Conservation (phyloP, 495 filamentous ascomycete genomes). For the Tuber microsphaerosporum region DNA sequence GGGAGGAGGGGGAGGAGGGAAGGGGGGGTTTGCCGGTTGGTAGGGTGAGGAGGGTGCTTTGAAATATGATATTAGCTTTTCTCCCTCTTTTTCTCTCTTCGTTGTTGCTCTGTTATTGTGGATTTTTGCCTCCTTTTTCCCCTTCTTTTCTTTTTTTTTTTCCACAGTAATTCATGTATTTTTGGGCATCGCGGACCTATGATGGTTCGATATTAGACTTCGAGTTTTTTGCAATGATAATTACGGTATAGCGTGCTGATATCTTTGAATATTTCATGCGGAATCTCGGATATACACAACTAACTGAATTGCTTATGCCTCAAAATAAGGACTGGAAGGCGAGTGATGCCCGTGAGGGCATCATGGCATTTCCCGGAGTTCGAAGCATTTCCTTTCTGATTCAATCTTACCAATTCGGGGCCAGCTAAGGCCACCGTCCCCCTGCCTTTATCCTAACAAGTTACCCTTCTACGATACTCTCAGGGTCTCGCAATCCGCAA, state of each 20-base stretch:
- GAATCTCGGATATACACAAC: not conserved
- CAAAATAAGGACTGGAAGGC: not conserved
- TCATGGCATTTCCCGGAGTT: not conserved
- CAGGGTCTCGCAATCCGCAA: not conserved
- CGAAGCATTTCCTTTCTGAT: not conserved
- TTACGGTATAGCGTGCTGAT: not conserved
- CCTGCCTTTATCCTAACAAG: not conserved
- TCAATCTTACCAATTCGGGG: not conserved
- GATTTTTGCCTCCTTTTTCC: not conserved
- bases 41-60: not conserved
- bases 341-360: not conserved
- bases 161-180: too few relatives aligned
- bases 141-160: not conserved
- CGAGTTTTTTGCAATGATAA: not conserved
- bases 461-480: not conserved
- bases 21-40: not conserved
- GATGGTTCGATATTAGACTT: not conserved
- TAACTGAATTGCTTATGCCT: not conserved
- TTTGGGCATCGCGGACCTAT: too few relatives aligned
- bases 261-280: not conserved
- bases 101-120: not conserved
- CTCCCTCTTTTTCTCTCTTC: not conserved
- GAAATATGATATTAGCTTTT: not conserved
- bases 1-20: not conserved
- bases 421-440: not conserved